Base-by-base conservation (phyloP, 208 protist genomes). In the Trypanosoma vivax region DNA sequence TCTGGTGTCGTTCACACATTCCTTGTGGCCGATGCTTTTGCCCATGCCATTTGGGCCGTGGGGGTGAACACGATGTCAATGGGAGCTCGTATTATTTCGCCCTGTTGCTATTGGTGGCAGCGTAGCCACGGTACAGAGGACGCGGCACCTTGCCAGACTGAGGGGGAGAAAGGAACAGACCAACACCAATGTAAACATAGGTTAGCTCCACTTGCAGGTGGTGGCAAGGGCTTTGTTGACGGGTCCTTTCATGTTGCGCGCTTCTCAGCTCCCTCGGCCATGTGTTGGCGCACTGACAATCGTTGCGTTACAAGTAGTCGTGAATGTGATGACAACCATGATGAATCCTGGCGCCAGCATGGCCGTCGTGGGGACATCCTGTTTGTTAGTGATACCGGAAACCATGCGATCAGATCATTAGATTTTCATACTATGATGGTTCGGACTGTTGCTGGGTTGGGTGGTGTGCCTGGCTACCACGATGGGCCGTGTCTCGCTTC, bases 311-410 rank as follows among this genome's bases (percentile, higher is more conserved):
- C 19, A 4, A 42, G 37, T n/a, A 39, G 40, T 27, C 31, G 23
- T 54, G 34, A 29, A 19, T 5, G 14, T 21, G 28, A 18, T 11
- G 39, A 41, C 18, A 43, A n/a, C 28, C 18, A 41, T 34, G 21
- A 13, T 4, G 14, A 28, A 7, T 25, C n/a, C 19, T 48, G 50
- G 30, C 23, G 21, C 25, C 30, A 49, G 2, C n/a, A 23, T 11
- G 45, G 9, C 3, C 6, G 13, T 28, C 24, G 10, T 37, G 79
- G 65, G 46, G 31, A 40, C 2, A 61, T 89, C 24, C 70, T 90
- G 38, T 90, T 90, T 67, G 79, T 90, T 46, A 90, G 79, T 62
- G 83, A 90, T 60, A 65, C 45, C 2, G 79, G 83, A 39, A 90
- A 90, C 51, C 76, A 76, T 43, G 71, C 76, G 0, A 85, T 90